phyloP scores from a whole-genome alignment of 108 stramenopile species.

The Heterococcus sp. region DNA sequence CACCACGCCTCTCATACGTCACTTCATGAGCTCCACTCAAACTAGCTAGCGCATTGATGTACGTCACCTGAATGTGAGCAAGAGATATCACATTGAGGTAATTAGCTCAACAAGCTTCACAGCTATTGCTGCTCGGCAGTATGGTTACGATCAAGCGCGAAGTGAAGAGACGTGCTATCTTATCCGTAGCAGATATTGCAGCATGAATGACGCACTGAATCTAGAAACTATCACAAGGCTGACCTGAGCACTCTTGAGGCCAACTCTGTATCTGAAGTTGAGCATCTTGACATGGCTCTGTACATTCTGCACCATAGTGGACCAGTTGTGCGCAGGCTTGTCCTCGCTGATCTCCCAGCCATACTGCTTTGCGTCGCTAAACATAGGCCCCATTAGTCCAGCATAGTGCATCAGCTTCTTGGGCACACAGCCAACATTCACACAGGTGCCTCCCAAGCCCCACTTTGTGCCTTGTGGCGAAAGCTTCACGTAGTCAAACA shows the following conservation, averaged over 20 bases:
- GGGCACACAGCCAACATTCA: slow-evolving; percentile 94
- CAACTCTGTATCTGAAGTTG: slow-evolving; percentile 52
- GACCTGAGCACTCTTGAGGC: slow-evolving; percentile 53
- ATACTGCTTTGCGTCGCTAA: slow-evolving; percentile 21
- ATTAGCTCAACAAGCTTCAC: too few species aligned
- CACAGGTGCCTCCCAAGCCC: slow-evolving; percentile 99
- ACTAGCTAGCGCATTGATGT: slow-evolving; percentile 51
- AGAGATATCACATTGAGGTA: too few species aligned
- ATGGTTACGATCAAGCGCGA: too few species aligned
- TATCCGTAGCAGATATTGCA: too few species aligned
- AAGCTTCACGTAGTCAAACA: slow-evolving; percentile 95
- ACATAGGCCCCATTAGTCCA: slow-evolving; percentile 24
- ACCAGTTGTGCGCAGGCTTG: slow-evolving; percentile 39
- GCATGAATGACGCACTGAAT: too few species aligned
- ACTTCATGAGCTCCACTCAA: slow-evolving; percentile 43
- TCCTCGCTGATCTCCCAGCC: slow-evolving; percentile 17
- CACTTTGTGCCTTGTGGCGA: slow-evolving; percentile 85
- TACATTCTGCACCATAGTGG: slow-evolving; percentile 35
- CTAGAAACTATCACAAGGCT: too few species aligned
- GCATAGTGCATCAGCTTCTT: slow-evolving; percentile 94
- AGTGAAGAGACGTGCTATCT: too few species aligned
- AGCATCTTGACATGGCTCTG: slow-evolving; percentile 56
- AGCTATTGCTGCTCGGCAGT: too few species aligned
- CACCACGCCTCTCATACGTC: slow-evolving; percentile 28
- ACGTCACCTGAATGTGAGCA: slow-evolving; percentile 25